These are phyloP conservation scores for Cicer pinnatifidum DNA, from an alignment of 306 rosid genomes.

Conservation along the genomic window DNA sequence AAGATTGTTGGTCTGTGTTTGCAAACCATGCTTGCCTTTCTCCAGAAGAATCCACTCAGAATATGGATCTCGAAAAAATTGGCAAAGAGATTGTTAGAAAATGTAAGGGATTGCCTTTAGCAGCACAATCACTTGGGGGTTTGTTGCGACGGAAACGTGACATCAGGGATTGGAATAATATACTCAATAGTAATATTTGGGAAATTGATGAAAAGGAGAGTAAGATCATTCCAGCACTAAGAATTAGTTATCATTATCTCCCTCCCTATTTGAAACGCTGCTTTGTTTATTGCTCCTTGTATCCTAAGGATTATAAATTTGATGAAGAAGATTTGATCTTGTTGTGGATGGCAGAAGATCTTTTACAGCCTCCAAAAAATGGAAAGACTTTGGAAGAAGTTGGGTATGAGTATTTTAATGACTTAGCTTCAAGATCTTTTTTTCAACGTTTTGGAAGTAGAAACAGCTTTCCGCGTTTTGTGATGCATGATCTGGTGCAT, in stretches of 20 bases:
- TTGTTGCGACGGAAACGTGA: constrained; percentile 6
- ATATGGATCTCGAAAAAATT: background rate
- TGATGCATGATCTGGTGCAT: constrained; percentile 34
- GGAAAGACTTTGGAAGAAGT: constrained; percentile 17
- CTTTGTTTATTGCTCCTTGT: constrained; percentile 13
- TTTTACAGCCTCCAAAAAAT: background rate
- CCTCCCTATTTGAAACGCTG: constrained; percentile 29
- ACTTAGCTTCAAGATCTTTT: constrained; percentile 37
- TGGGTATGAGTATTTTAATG: constrained; percentile 27
- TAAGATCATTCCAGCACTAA: constrained; percentile 32
- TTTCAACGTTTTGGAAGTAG: background rate
- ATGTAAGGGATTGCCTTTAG: constrained; percentile 48
- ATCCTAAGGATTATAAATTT: constrained; percentile 23
- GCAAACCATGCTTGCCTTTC: constrained; percentile 7
- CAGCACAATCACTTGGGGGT: constrained; percentile 34
- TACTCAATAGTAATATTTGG: constrained; percentile 39
- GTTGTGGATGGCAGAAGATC: constrained; percentile 48
- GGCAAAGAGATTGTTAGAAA: constrained; percentile 9
- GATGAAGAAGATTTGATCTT: background rate
- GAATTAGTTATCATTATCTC: constrained; percentile 43
- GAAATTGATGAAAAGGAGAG: background rate
- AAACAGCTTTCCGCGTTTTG: background rate
- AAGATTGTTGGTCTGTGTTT: constrained; percentile 21
- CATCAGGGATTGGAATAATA: background rate
- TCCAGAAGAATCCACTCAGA: fast-evolving